A percentile compares a stretch with the other conserved stretches of the same genome.
These are phyloP conservation scores for Aspergillus coremiiformis DNA, from an alignment of 495 filamentous ascomycete genomes.

Conservation along the genomic window DNA sequence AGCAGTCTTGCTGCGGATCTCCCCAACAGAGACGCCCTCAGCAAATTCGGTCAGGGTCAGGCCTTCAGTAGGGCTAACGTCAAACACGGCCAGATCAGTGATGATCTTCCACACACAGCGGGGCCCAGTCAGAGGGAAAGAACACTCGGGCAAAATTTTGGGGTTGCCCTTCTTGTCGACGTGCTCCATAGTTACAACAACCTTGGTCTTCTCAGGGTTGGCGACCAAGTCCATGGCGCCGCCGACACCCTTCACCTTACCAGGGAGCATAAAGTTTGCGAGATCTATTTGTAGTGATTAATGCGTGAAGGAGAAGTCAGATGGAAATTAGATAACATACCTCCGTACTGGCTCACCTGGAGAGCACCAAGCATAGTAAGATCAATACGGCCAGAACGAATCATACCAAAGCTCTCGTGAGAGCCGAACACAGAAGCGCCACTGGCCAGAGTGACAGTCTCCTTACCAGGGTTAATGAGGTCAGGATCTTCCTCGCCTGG, in stretches of 20 bases:
- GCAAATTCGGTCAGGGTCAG: conserved; percentile 76
- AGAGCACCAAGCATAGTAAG: conserved; percentile 86
- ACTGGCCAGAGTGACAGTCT: conserved; percentile 74
- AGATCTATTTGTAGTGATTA: conserved; percentile 18
- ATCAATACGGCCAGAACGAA: conserved; percentile 78
- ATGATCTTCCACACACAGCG: conserved; percentile 82
- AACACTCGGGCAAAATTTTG: conserved; percentile 76
- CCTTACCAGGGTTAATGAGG: conserved; percentile 88
- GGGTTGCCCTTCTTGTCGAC: conserved; percentile 80
- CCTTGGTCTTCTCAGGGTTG: conserved; percentile 76
- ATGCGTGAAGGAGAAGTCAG: neutral
- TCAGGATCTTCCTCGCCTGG: conserved; percentile 78
- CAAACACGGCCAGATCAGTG: conserved; percentile 80
- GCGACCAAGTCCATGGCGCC: conserved; percentile 88
- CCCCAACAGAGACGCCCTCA: conserved; percentile 74
- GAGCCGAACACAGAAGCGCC: conserved; percentile 76
- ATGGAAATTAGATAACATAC: conserved; percentile 34
- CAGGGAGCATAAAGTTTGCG: conserved; percentile 64
- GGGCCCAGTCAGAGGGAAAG: conserved; percentile 78
- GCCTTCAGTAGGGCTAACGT: conserved; percentile 71
- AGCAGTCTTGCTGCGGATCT: conserved; percentile 78
- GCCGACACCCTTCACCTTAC: conserved; percentile 89
- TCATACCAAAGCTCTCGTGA: conserved; percentile 91
- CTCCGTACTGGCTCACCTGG: conserved; percentile 74
- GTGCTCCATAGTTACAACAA: conserved; percentile 91